phyloP scores from a whole-genome alignment of 2,329 filamentous ascomycete species.

The Colletotrichum brevisporum region DNA sequence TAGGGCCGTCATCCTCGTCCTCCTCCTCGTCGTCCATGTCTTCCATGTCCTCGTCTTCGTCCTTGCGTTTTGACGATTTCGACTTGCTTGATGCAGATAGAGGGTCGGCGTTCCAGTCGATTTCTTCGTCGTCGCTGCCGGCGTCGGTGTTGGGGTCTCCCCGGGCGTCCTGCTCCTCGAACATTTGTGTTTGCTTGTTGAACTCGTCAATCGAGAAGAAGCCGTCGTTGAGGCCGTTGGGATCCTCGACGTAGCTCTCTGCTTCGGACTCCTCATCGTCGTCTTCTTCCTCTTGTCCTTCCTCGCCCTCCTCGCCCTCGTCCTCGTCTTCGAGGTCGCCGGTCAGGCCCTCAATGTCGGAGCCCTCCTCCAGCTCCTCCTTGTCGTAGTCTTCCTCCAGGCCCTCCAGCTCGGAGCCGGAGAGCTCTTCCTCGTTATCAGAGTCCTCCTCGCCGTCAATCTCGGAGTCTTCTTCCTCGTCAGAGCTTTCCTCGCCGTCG shows the following conservation, averaged over 20 bases:
- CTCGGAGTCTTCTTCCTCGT: conserved; percentile 53
- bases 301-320: conserved; percentile 53
- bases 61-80: conserved; percentile 48
- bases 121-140: conserved; percentile 80
- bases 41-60: conserved; percentile 47
- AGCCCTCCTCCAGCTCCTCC: conserved; percentile 45
- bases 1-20: conserved; percentile 82
- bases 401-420: conserved; percentile 47
- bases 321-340: conserved; percentile 44
- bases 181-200: conserved; percentile 91
- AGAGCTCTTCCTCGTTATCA: conserved; percentile 49
- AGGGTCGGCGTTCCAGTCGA: conserved; percentile 91
- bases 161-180: conserved; percentile 86
- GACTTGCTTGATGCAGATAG: conserved; percentile 56
- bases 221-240: conserved; percentile 91
- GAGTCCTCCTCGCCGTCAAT: conserved; percentile 44
- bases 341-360: conserved; percentile 48
- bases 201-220: conserved; percentile 99
- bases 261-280: conserved; percentile 60
- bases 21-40: conserved; percentile 57
- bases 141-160: conserved; percentile 82
- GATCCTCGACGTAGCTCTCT: conserved; percentile 77
- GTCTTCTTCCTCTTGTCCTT: conserved; percentile 59
- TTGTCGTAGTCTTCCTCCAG: conserved; percentile 51
- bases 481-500: conserved; percentile 53